phyloP scores from a whole-genome alignment of 2,329 filamentous ascomycete genomes.

The Alternaria novae-zelandiae region DNA sequence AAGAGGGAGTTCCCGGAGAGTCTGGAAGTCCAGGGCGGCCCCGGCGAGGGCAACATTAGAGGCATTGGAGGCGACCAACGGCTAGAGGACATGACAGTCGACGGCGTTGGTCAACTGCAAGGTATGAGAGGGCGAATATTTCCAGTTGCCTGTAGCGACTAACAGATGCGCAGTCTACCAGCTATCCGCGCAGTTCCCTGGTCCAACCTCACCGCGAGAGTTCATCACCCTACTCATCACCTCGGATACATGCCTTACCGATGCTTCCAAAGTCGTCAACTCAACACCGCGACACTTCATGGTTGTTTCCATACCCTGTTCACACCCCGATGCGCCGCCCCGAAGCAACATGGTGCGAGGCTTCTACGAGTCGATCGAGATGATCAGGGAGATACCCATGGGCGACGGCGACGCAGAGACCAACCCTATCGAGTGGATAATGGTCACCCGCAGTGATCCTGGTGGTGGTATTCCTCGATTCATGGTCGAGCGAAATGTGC shows the following conservation, averaged over 20 bases:
- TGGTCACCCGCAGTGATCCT: conserved; percentile 88
- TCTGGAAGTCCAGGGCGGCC: conserved; percentile 71
- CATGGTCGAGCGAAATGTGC: conserved; percentile 89
- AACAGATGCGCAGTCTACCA: conserved; percentile 69
- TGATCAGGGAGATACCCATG: conserved; percentile 81
- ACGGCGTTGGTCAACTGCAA: conserved; percentile 68
- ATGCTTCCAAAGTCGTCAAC: conserved; percentile 51
- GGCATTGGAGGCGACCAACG: conserved; percentile 83
- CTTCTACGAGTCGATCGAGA: conserved; percentile 88
- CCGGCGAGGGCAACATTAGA: conserved; percentile 76
- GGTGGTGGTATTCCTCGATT: conserved; percentile 88
- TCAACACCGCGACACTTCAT: conserved; percentile 73
- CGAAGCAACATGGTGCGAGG: conserved; percentile 80
- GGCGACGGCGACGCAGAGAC: conserved; percentile 56
- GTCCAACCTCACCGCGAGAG: conserved; percentile 84
- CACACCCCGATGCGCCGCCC: conserved; percentile 74
- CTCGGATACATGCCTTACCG: conserved; percentile 61
- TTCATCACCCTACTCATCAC: conserved; percentile 82
- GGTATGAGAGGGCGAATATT: conserved; percentile 50
- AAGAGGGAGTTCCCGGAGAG: conserved; percentile 81
- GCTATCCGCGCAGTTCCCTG: conserved; percentile 87
- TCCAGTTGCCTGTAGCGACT: neutral
- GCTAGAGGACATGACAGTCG: conserved; percentile 68
- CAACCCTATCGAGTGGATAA: conserved; percentile 85
- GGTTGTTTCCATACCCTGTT: conserved; percentile 84